These are phyloP conservation scores for Suaeda aralocaspica DNA, from an alignment of 148 eudicot species.

Conservation along the genomic window DNA sequence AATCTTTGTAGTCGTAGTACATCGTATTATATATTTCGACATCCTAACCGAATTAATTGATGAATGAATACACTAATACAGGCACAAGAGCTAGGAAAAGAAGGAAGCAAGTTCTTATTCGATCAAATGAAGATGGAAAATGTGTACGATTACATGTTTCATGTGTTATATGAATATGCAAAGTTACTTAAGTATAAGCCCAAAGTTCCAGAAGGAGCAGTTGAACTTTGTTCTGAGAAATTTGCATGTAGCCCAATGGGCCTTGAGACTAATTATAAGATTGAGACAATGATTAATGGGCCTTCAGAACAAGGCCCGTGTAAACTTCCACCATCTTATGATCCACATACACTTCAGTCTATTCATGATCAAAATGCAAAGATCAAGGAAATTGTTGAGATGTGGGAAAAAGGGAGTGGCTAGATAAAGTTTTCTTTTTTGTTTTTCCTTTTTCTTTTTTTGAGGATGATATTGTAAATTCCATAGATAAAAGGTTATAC, in stretches of 20 bases:
- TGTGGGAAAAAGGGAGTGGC: constrained; percentile 33
- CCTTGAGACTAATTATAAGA: constrained; percentile 32
- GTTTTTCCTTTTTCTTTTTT: neutral
- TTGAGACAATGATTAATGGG: constrained; percentile 32
- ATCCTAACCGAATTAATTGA: neutral
- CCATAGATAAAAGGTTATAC: neutral
- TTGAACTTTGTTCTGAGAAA: constrained; percentile 46
- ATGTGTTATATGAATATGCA: constrained; percentile 46
- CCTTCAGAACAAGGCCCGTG: constrained; percentile 47
- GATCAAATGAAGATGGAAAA: constrained; percentile 41
- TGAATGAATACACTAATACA: constrained; percentile 10
- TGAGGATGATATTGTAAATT: neutral
- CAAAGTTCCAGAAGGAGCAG: constrained; percentile 41
- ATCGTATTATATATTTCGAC: too few relatives aligned
- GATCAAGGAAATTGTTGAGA: constrained; percentile 33
- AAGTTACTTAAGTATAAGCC: constrained; percentile 55
- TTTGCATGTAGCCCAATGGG: constrained; percentile 47
- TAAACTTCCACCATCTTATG: constrained; percentile 37
- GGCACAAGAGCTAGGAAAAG: constrained; percentile 58
- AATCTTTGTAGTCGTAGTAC: too few relatives aligned
- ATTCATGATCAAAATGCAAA: constrained; percentile 32
- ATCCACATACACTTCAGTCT: constrained; percentile 20
- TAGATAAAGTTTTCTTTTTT: neutral
- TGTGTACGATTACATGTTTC: constrained; percentile 67
- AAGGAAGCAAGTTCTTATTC: constrained; percentile 44